phyloP scores from a whole-genome alignment of 1,284 basidiomycete genomes.

The Apiotrichum veenhuisii region DNA sequence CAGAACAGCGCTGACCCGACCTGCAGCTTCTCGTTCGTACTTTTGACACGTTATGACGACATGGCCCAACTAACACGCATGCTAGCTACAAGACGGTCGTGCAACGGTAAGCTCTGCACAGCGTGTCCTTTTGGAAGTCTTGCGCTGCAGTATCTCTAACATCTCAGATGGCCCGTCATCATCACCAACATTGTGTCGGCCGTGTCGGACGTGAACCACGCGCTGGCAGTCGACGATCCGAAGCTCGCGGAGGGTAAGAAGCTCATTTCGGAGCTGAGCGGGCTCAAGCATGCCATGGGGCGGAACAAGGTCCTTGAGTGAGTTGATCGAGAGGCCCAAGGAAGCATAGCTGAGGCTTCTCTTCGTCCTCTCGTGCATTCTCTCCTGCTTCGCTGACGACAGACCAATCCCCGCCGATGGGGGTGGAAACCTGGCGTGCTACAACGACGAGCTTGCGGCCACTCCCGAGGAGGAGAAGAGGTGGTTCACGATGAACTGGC shows the following conservation, averaged over 20 bases:
- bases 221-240: slow-evolving; percentile 46
- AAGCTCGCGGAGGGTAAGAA: slow-evolving; percentile 64
- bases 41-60: neutral
- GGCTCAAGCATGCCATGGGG: slow-evolving; percentile 85
- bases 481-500: slow-evolving; percentile 91
- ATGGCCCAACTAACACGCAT: slow-evolving; percentile 1
- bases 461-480: slow-evolving; percentile 60
- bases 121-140: too few species aligned
- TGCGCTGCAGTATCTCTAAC: slow-evolving; percentile 47
- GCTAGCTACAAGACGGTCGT: slow-evolving; percentile 44
- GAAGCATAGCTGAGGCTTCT: neutral
- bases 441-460: slow-evolving; percentile 66
- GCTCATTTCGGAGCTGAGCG: slow-evolving; percentile 73
- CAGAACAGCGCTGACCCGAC: neutral
- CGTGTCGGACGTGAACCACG: slow-evolving; percentile 60
- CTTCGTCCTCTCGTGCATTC: neutral
- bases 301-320: slow-evolving; percentile 71
- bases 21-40: slow-evolving; percentile 43
- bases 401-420: slow-evolving; percentile 71
- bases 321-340: slow-evolving; percentile 34
- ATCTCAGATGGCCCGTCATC: slow-evolving; percentile 74
- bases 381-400: neutral
- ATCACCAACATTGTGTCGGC: slow-evolving; percentile 73
- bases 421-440: slow-evolving; percentile 62
- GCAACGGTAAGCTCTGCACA: slow-evolving; percentile 29